Base-by-base conservation (phyloP, 2,329 filamentous ascomycete species). In the Alternaria brassicae region DNA sequence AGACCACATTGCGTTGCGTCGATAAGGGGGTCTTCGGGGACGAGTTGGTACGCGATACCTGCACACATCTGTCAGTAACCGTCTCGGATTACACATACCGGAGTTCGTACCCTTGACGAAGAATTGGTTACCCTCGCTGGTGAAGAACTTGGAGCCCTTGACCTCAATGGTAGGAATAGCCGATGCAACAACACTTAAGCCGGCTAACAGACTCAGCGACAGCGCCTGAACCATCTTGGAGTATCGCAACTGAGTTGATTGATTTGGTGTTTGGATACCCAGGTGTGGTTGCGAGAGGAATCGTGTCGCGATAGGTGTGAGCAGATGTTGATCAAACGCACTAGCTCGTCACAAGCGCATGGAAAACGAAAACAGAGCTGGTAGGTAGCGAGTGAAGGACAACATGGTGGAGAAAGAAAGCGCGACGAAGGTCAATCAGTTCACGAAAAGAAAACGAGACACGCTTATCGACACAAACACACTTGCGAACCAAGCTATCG, bases 101-200 rank as follows among this genome's bases (percentile, higher is more conserved):
- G 19, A 2, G 23, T 49, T 49, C 61, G 4, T 78, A 91, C 91
- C 91, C 81, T 93, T 95, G 77, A 95, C 85, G 78, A 88, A 95
- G 83, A 91, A 96, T 74, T 96, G 92, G 30, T 88, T 84, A 65
- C 92, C 92, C 76, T 93, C 87, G 71, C 86, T 87, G 67, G 88
- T 88, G 81, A 96, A 96, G 82, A 96, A 92, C 80, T 96, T 96
- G 81, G 89, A 88, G 50, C 92, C 92, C 53, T 89, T 86, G 40
- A 80, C 79, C n/a, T 81, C 81, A 62, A 89, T 85, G 54, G 84
- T 84, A 34, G 84, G 80, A 47, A 88, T 79, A 28, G 85, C 82
- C 19, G 44, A 56, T 67, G 76, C 70, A 55, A 79, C 82, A 56
- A 71, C 69, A 48, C 72, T 68, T 48, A 74, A 51, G 59, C 66